A percentile compares a stretch with the other conserved stretches of the same genome.
These are phyloP conservation scores for Rhytidiadelphus loreus DNA, from an alignment of 225 moss, liverwort and hornwort genomes.

Conservation along the genomic window DNA sequence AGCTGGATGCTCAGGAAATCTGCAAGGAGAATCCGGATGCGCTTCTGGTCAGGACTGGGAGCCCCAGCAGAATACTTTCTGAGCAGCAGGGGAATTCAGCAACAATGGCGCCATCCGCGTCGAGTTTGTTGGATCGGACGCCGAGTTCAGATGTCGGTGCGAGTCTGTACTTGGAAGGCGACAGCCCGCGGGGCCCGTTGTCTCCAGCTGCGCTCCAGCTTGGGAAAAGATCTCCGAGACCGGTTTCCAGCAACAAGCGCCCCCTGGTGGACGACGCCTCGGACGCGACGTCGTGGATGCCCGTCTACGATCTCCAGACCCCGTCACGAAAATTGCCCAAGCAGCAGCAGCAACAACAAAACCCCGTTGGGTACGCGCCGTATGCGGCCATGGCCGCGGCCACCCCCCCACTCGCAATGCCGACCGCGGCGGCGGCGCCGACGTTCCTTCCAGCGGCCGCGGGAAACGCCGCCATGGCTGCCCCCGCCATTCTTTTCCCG, in stretches of 20 bases:
- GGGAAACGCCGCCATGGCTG: neutral
- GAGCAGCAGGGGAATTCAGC: neutral
- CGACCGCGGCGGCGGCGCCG: neutral
- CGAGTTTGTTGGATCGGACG: conserved; percentile 1
- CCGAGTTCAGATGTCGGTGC: neutral
- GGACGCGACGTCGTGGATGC: conserved; percentile 7
- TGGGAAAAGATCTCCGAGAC: neutral
- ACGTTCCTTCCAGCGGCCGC: neutral
- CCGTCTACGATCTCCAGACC: neutral
- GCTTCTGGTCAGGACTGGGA: conserved; percentile 8
- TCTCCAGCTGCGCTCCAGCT: conserved; percentile 26
- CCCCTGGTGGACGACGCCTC: neutral
- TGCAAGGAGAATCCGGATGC: conserved; percentile 9
- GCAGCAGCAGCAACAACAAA: conserved; percentile 3
- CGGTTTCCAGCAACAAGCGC: conserved; percentile 5
- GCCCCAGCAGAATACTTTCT: conserved; percentile 7
- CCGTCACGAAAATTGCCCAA: conserved; percentile 1
- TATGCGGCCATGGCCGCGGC: neutral
- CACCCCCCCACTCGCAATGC: neutral
- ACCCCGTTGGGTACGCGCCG: neutral
- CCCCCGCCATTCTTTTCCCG: conserved; percentile 14
- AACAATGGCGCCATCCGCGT: neutral
- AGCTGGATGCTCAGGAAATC: conserved; percentile 23
- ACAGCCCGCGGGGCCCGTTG: conserved; percentile 35
- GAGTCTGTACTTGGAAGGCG: neutral